Evolutionary conservation across 345 rosid genomes (phyloP).

Genomic region (Nasturtium officinale): DNA sequence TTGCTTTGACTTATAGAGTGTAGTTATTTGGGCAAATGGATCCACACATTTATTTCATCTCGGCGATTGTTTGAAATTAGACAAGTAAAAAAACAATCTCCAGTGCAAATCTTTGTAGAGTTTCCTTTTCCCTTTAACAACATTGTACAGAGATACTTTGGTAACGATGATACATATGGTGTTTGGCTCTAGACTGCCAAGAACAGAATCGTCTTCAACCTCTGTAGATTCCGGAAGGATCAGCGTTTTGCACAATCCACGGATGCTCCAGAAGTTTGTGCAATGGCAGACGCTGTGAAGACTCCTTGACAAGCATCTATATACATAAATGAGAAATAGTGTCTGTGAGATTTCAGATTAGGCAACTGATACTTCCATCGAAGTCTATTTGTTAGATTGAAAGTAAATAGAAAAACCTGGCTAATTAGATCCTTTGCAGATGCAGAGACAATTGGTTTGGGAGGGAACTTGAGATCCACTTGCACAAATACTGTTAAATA

Average conservation of each 20-base stretch:
- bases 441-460: conserved; percentile 84
- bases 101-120: background rate
- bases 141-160: background rate
- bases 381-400: background rate
- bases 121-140: conserved; percentile 5
- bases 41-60: background rate
- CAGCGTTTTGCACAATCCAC: conserved; percentile 93
- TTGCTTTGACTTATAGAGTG: background rate
- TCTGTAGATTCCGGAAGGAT: conserved; percentile 83
- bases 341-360: conserved; percentile 4
- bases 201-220: conserved; percentile 43
- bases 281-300: conserved; percentile 72
- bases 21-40: background rate
- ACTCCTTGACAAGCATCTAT: conserved; percentile 94
- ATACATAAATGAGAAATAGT: background rate
- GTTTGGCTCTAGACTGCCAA: conserved; percentile 31
- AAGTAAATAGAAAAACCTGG: conserved; percentile 53
- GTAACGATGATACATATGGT: conserved; percentile 9
- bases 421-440: conserved; percentile 88
- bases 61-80: conserved; percentile 3
- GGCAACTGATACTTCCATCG: background rate
- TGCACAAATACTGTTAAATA: conserved; percentile 76
- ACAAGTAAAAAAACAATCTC: background rate
- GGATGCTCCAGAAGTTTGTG: conserved; percentile 95
- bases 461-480: conserved; percentile 92